These are phyloP conservation scores for Emergomyces africanus DNA, from an alignment of 2,329 filamentous ascomycete genomes.

Conservation along the genomic window DNA sequence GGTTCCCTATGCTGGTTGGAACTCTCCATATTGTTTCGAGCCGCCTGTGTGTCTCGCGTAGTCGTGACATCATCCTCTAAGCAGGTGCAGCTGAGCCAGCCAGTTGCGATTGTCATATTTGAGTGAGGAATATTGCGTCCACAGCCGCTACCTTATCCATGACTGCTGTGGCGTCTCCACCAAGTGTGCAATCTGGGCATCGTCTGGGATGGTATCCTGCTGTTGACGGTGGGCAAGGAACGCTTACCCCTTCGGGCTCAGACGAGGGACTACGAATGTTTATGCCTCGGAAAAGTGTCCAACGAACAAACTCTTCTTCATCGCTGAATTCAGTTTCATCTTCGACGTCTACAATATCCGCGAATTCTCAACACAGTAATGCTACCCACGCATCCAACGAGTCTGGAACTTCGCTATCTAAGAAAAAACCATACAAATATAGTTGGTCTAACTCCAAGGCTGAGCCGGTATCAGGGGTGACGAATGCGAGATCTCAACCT, in stretches of 20 bases:
- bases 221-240: conserved; percentile 46
- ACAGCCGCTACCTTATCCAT: conserved; percentile 27
- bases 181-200: conserved; percentile 49
- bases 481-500: conserved; percentile 48
- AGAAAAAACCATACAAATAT: conserved; percentile 38
- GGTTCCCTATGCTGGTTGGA: conserved; percentile 4
- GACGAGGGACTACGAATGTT: conserved; percentile 83
- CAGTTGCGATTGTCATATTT: neutral
- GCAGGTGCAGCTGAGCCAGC: neutral
- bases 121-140: neutral
- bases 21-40: neutral
- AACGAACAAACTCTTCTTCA: conserved; percentile 82
- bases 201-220: conserved; percentile 48
- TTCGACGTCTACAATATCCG: conserved; percentile 37
- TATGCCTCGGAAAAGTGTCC: conserved; percentile 73
- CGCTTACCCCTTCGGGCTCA: conserved; percentile 58
- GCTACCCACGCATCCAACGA: conserved; percentile 25
- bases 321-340: conserved; percentile 56
- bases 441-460: conserved; percentile 55
- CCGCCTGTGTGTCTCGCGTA: conserved; percentile 3
- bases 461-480: conserved; percentile 51
- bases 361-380: conserved; percentile 23
- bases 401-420: conserved; percentile 27
- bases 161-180: conserved; percentile 55
- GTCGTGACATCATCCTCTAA: neutral